Evolutionary conservation across 352 stramenopile species (phyloP).

Genomic region (Phytophthora brassicae): DNA sequence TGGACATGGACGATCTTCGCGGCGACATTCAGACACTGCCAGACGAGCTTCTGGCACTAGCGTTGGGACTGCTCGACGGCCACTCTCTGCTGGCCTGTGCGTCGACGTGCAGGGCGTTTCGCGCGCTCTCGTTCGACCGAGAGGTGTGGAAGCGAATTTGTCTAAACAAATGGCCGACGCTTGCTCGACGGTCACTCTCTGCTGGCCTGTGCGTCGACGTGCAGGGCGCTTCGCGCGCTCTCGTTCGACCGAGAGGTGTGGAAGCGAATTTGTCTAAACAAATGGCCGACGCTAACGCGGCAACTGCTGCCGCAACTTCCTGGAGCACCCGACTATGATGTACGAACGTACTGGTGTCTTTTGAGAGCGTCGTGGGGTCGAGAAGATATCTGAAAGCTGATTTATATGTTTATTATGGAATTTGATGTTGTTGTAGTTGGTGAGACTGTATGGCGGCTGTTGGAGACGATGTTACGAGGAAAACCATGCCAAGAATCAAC

Average conservation of each 20-base stretch:
- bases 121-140: conserved; percentile 51
- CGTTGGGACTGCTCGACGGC: conserved; percentile 56
- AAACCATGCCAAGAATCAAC: conserved; percentile 45
- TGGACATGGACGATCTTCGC: conserved; percentile 17
- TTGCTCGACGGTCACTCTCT: conserved; percentile 63
- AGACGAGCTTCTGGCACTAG: conserved; percentile 51
- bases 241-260: conserved; percentile 65
- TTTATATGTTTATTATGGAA: conserved; percentile 3
- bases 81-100: conserved; percentile 54
- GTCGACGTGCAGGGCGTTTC: conserved; percentile 45
- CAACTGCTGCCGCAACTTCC: conserved; percentile 69
- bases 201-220: conserved; percentile 48
- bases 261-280: conserved; percentile 59
- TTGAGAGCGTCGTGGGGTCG: not conserved
- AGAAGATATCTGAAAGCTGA: conserved; percentile 12
- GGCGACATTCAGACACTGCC: conserved; percentile 44
- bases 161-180: conserved; percentile 33
- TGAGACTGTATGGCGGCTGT: conserved; percentile 71
- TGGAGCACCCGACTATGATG: conserved; percentile 76
- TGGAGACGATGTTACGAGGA: conserved; percentile 75
- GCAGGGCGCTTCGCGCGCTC: conserved; percentile 43
- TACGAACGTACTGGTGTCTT: conserved; percentile 30
- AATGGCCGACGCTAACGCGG: conserved; percentile 59
- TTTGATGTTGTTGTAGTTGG: conserved; percentile 40
- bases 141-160: conserved; percentile 75